A percentile compares a stretch with the other conserved stretches of the same genome.
Conservation (phyloP, 345 rosid genomes). For the Toxicodendron radicans region DNA sequence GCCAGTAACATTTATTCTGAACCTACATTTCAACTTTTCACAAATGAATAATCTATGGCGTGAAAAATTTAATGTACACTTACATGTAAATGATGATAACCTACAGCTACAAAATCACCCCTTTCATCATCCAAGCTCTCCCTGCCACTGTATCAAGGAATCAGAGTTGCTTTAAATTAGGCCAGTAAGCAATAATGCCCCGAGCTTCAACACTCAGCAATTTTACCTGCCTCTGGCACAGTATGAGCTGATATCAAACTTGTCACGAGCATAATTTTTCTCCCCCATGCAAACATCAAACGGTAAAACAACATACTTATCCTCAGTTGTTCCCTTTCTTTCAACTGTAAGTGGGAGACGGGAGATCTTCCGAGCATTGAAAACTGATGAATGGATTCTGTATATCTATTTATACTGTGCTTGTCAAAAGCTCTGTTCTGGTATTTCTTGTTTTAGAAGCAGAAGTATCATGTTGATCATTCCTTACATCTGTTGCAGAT, state of each 20-base stretch:
- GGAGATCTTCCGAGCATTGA: constrained; percentile 10
- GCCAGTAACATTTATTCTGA: too few species aligned
- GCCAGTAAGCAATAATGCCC: background rate
- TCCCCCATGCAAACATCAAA: background rate
- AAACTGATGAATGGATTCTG: constrained; percentile 8
- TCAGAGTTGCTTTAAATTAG: background rate
- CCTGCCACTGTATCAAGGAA: background rate
- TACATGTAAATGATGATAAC: constrained; percentile 16
- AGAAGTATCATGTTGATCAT: constrained; percentile 21
- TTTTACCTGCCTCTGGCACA: background rate
- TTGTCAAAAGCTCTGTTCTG: constrained; percentile 58
- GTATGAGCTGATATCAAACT: background rate
- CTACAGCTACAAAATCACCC: constrained; percentile 26
- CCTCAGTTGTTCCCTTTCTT: constrained; percentile 11
- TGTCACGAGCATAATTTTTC: background rate
- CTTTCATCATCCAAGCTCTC: constrained; percentile 18
- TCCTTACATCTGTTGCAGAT: constrained; percentile 30
- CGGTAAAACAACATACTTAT: background rate
- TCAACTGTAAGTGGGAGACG: constrained; percentile 3
- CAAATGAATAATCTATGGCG: too few species aligned
- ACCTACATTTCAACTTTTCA: too few species aligned
- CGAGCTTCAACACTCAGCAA: constrained; percentile 15
- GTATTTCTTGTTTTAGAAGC: constrained; percentile 36
- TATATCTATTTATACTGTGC: constrained; percentile 38
- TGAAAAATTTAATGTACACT: constrained; percentile 21